These are phyloP conservation scores for Peronospora farinosa DNA, from an alignment of 352 stramenopile genomes.

Conservation along the genomic window DNA sequence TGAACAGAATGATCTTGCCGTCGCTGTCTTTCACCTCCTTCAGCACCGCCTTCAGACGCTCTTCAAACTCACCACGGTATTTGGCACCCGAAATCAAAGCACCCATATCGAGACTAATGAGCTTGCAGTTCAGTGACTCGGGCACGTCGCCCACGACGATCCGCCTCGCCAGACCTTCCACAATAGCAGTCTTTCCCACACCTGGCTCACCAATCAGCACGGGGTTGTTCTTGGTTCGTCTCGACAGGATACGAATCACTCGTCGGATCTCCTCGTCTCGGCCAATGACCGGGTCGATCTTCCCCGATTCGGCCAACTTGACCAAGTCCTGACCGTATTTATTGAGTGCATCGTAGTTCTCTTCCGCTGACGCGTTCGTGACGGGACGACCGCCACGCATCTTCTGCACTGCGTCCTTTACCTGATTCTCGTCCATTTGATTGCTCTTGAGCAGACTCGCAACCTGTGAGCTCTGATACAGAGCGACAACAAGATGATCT, in stretches of 20 bases:
- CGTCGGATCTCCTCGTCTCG: constrained; percentile 95
- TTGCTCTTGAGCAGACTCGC: constrained; percentile 57
- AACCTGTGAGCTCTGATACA: constrained; percentile 59
- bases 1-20: constrained; percentile 97
- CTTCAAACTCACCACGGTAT: constrained; percentile 98
- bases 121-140: constrained; percentile 84
- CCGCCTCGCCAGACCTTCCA: constrained; percentile 92
- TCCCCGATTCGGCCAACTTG: constrained; percentile 86
- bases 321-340: constrained; percentile 96
- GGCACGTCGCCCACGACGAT: constrained; percentile 96
- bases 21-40: constrained; percentile 90
- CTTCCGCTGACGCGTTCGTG: constrained; percentile 80
- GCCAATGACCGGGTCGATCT: constrained; percentile 98
- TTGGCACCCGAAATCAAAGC: constrained; percentile 96
- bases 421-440: constrained; percentile 50
- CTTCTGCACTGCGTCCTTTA: constrained; percentile 59
- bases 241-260: constrained; percentile 92
- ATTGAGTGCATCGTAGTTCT: constrained; percentile 88
- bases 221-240: constrained; percentile 98
- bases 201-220: constrained; percentile 94
- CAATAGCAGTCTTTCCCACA: constrained; percentile 95
- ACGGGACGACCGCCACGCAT: constrained; percentile 60
- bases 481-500: constrained; percentile 66
- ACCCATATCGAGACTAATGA: constrained; percentile 95
- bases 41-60: constrained; percentile 93